Conservation (phyloP, 176 grass and related monocot species). For the Juncus inflexus region DNA sequence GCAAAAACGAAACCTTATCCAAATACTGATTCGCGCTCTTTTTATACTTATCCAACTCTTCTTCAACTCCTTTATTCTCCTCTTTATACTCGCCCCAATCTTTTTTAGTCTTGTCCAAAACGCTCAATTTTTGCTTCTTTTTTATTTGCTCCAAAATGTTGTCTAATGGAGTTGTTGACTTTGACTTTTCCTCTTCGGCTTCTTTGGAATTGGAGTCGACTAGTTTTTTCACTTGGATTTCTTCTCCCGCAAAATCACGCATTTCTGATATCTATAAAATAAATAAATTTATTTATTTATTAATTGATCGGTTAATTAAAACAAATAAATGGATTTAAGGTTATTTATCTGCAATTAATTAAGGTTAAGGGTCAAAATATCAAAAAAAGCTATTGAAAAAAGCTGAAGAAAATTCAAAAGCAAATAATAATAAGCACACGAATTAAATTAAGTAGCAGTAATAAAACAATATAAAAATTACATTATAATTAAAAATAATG, state of each 20-base stretch:
- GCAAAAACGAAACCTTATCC: constrained; percentile 85
- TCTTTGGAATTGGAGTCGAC: constrained; percentile 88
- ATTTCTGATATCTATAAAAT: constrained; percentile 73
- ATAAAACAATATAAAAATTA: no score
- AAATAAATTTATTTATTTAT: not conserved
- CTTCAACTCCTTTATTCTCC: constrained; percentile 75
- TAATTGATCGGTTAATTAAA: not conserved
- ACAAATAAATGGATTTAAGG: not conserved
- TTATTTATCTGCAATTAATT: not conserved
- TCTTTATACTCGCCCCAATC: constrained; percentile 98
- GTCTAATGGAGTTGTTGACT: constrained; percentile 47
- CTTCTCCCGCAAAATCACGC: constrained; percentile 84
- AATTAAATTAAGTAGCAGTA: no score
- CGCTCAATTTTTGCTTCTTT: constrained; percentile 94
- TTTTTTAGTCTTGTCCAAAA: constrained; percentile 98
- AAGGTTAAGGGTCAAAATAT: constrained; percentile 1
- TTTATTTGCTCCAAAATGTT: constrained; percentile 84
- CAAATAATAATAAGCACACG: not conserved
- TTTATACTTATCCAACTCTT: constrained; percentile 86
- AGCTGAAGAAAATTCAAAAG: not conserved
- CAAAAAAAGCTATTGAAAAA: not conserved
- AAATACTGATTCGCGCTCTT: constrained; percentile 97
- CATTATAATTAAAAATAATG: no score
- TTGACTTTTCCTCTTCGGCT: constrained; percentile 72
- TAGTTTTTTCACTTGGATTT: constrained; percentile 85